Percentiles rank a stretch among this genome's conserved stretches.
Evolutionary conservation across 176 grass and related monocot genomes (phyloP).

Genomic region (Raddia guianensis): DNA sequence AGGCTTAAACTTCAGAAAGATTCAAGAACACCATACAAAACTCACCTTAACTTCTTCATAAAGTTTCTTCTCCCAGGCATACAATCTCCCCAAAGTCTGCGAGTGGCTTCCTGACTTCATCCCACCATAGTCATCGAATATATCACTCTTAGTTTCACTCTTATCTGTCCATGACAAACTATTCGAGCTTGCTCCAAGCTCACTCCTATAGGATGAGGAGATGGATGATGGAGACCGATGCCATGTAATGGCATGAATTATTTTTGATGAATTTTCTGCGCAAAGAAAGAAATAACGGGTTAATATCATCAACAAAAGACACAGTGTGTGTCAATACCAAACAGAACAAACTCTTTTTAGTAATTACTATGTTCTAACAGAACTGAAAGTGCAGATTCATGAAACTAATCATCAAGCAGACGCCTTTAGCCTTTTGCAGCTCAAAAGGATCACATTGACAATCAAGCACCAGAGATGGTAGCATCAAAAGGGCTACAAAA

Average conservation of each 20-base stretch:
- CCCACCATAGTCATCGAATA: constrained; percentile 70
- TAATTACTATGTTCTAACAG: constrained; percentile 23
- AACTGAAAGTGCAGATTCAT: constrained; percentile 38
- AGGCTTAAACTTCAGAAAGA: background rate
- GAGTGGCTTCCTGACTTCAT: constrained; percentile 95
- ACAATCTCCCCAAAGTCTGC: constrained; percentile 82
- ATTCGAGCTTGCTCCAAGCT: constrained; percentile 63
- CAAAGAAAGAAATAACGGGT: constrained; percentile 16
- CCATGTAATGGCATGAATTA: constrained; percentile 88
- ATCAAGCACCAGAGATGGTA: constrained; percentile 31
- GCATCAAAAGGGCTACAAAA: constrained; percentile 49
- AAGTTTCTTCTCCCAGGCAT: constrained; percentile 98
- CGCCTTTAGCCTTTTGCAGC: constrained; percentile 44
- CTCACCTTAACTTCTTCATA: constrained; percentile 96
- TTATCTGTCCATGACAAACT: constrained; percentile 78
- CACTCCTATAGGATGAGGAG: constrained; percentile 70
- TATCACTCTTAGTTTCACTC: constrained; percentile 71
- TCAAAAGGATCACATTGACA: constrained; percentile 43
- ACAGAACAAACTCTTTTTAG: constrained; percentile 16
- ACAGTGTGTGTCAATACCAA: constrained; percentile 7
- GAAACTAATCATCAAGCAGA: constrained; percentile 44
- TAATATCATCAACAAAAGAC: constrained; percentile 9
- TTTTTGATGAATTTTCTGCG: constrained; percentile 88
- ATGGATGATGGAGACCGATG: constrained; percentile 81
- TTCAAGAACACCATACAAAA: constrained; percentile 1